A percentile compares a stretch with the other conserved stretches of the same genome.
Conservation (phyloP, 1,284 basidiomycete species). For the Vanrija pseudolonga region DNA sequence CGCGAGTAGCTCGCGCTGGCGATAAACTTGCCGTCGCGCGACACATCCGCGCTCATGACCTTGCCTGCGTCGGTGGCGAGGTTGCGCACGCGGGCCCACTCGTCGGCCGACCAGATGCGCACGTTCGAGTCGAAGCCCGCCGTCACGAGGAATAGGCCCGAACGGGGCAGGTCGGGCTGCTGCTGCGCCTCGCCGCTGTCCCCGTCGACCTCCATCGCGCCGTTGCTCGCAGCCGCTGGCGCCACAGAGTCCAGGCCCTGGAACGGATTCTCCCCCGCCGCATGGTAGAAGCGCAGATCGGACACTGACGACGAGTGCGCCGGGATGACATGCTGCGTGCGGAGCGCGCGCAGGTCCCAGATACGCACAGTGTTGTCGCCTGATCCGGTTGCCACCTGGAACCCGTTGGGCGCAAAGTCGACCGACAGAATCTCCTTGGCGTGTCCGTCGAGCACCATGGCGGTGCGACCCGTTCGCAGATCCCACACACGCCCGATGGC, state of each 20-base stretch:
- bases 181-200: slow-evolving; percentile 10
- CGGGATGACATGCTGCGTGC: slow-evolving; percentile 91
- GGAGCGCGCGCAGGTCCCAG: slow-evolving; percentile 94
- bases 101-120: slow-evolving; percentile 95
- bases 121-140: slow-evolving; percentile 93
- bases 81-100: slow-evolving; percentile 88
- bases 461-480: slow-evolving; percentile 85
- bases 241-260: slow-evolving; percentile 24
- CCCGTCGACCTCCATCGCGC: slow-evolving; percentile 24
- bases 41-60: slow-evolving; percentile 95
- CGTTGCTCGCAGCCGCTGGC: background rate
- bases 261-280: slow-evolving; percentile 35
- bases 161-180: slow-evolving; percentile 53
- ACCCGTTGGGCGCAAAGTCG: slow-evolving; percentile 94
- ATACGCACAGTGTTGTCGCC: slow-evolving; percentile 97
- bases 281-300: slow-evolving; percentile 87
- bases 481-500: slow-evolving; percentile 98
- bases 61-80: slow-evolving; percentile 92
- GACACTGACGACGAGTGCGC: slow-evolving; percentile 93
- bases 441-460: slow-evolving; percentile 98
- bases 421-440: slow-evolving; percentile 89
- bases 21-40: slow-evolving; percentile 74
- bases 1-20: slow-evolving; percentile 88
- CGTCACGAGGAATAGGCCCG: slow-evolving; percentile 88
- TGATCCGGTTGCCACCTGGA: slow-evolving; percentile 93